Base-by-base conservation (phyloP, 2,329 filamentous ascomycete genomes). In the Raffaelea ambrosiae region DNA sequence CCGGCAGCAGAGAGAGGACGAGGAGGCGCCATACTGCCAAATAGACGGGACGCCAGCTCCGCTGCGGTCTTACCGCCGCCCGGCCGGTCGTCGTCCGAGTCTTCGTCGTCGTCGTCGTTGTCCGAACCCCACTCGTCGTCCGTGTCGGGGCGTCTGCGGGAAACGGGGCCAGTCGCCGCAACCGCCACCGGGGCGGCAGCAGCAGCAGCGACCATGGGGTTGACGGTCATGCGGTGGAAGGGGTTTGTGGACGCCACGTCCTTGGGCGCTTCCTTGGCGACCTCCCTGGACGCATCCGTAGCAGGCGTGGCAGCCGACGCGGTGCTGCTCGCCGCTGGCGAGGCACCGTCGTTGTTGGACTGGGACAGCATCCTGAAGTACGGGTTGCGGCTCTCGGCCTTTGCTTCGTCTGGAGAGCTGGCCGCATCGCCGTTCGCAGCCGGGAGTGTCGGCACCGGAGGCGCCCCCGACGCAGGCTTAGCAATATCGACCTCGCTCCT, bases 1-100 rank as follows among this genome's bases (percentile, higher is more conserved):
- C 86, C 88, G 63, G 87, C 81, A 7, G 88, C 85, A 19, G 88
- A 94, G 40, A 96, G 68, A 26, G 91, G 90, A 45, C 91, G 82
- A 14, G 93, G 91, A 36, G 93, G 91, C 10, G 80, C 91, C 90
- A 98, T 97, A 45, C 90, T 95, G 50, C 93, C 91, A 63, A 98
- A 98, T 19, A 98, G 76, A 51, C 96, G 93, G 7, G 88, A 95
- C 16, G 93, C 93, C 35, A 98, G 79, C 58, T 95, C 88, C 51
- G 94, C 93, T 43, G 93, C 93, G 56, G 81, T 88, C 50, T 85
- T 83, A 47, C 88, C 88, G 44, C 86, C 86, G 18, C 87, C 83
- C 10, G 83, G 79, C 47, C 89, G 85, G 48, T 90, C 86, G 48
- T 91, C 84, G 33, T 81, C 83, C 46, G 88, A 85, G 47, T 86